Percentiles rank a stretch among this genome's conserved stretches.
Conservation (phyloP, 2,329 filamentous ascomycete genomes). For the Verticillium nonalfalfae region DNA sequence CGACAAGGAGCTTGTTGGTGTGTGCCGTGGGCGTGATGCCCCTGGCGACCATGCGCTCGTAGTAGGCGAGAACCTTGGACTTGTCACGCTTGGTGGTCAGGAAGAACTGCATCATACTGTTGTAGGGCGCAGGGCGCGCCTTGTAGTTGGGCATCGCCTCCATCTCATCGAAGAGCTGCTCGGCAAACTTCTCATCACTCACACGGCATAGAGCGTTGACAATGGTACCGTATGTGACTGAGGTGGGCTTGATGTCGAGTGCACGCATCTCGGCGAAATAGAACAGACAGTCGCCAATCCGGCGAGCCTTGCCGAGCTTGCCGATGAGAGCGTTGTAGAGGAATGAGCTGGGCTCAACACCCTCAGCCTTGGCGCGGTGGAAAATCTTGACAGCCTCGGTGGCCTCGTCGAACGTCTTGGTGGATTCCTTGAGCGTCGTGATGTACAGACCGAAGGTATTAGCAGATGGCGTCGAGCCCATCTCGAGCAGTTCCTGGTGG, state of each 20-base stretch:
- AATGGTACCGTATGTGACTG: conserved; percentile 95
- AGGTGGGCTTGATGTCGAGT: conserved; percentile 88
- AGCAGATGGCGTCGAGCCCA: conserved; percentile 86
- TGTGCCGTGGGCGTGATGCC: conserved; percentile 88
- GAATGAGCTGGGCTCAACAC: conserved; percentile 93
- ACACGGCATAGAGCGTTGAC: conserved; percentile 97
- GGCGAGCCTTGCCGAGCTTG: conserved; percentile 94
- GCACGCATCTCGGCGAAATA: conserved; percentile 98
- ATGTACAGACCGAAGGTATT: conserved; percentile 99
- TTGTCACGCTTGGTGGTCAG: conserved; percentile 95
- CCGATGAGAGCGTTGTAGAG: conserved; percentile 97
- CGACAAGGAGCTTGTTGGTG: conserved; percentile 95
- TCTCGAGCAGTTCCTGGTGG: conserved; percentile 84
- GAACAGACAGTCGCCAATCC: conserved; percentile 95
- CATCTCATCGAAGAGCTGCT: conserved; percentile 99
- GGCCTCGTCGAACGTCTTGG: conserved; percentile 96
- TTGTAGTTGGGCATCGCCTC: conserved; percentile 99
- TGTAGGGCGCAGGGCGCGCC: conserved; percentile 92
- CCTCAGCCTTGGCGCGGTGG: conserved; percentile 85
- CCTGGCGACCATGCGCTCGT: conserved; percentile 85
- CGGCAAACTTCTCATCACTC: conserved; percentile 94
- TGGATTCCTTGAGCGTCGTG: conserved; percentile 95
- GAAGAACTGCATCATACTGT: conserved; percentile 99
- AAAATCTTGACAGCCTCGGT: conserved; percentile 97
- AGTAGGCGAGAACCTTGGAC: conserved; percentile 87